Evolutionary conservation across 2,329 filamentous ascomycete species (phyloP).

Genomic region (Sordariomycetes sp.): DNA sequence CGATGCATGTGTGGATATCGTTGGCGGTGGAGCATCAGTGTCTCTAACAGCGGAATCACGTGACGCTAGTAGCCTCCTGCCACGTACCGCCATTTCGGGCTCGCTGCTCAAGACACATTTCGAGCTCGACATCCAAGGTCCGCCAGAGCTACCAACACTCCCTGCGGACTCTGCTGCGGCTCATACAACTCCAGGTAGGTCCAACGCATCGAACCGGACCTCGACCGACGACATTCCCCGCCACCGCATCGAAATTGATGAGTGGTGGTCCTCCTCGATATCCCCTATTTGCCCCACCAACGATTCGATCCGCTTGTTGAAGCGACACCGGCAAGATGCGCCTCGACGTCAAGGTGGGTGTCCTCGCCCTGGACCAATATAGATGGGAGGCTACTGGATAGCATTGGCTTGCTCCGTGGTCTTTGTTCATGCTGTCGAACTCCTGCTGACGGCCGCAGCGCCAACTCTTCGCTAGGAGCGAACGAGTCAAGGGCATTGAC

Average conservation of each 20-base stretch:
- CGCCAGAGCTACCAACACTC: slow-evolving; percentile 1
- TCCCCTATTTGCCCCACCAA: slow-evolving; percentile 4
- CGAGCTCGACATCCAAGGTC: slow-evolving; percentile 4
- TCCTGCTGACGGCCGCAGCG: slow-evolving; percentile 17
- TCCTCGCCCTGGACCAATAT: neutral
- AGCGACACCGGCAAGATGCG: slow-evolving; percentile 11
- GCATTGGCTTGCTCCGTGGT: neutral
- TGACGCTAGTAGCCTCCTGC: neutral
- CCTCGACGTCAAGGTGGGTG: slow-evolving; percentile 11
- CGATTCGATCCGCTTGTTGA: neutral
- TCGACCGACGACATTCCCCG: neutral
- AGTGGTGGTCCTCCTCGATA: neutral
- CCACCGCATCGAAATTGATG: neutral
- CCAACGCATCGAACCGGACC: neutral
- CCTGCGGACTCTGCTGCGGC: neutral
- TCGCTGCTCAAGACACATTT: slow-evolving; percentile 2
- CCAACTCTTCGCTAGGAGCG: slow-evolving; percentile 61
- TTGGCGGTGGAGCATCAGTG: neutral
- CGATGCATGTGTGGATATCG: neutral
- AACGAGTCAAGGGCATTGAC: slow-evolving; percentile 95
- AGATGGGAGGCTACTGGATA: neutral
- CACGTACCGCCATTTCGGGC: slow-evolving; percentile 5
- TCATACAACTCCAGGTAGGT: neutral
- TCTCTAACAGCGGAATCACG: neutral
- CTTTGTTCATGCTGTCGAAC: neutral